A percentile compares a stretch with the other conserved stretches of the same genome.
Evolutionary conservation across 495 filamentous ascomycete genomes (phyloP).

Genomic region (Hypoxylon subgilvum): DNA sequence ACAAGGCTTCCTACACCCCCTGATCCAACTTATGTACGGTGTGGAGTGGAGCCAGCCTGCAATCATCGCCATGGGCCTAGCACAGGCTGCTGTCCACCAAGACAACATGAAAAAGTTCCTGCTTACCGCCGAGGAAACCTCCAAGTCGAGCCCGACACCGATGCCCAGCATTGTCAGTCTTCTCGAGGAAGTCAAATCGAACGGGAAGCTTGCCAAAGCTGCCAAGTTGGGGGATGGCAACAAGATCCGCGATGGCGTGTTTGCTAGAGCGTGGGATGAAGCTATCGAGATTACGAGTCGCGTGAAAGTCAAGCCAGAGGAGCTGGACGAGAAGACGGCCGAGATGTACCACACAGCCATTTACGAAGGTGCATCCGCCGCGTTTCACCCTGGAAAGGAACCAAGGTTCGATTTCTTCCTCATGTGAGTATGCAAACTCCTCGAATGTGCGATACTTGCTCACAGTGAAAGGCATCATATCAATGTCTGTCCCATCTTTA

Average conservation of each 20-base stretch:
- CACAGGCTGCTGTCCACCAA: conserved; percentile 71
- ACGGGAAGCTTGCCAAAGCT: conserved; percentile 60
- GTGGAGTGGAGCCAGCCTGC: conserved; percentile 81
- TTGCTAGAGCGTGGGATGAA: conserved; percentile 65
- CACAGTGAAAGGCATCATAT: conserved; percentile 49
- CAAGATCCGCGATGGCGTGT: conserved; percentile 70
- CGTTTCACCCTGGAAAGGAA: conserved; percentile 66
- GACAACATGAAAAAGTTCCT: conserved; percentile 59
- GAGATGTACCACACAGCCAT: conserved; percentile 77
- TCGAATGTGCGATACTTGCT: background rate
- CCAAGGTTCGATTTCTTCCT: conserved; percentile 83
- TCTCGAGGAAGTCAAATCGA: conserved; percentile 60
- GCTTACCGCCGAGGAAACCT: conserved; percentile 58
- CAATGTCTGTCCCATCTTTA: conserved; percentile 49
- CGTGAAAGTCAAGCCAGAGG: conserved; percentile 63
- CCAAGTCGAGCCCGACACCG: conserved; percentile 36
- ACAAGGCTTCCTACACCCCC: conserved; percentile 73
- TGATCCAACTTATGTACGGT: conserved; percentile 86
- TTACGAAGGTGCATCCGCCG: conserved; percentile 65
- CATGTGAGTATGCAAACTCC: conserved; percentile 54
- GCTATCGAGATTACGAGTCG: conserved; percentile 65
- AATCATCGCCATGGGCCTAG: conserved; percentile 79
- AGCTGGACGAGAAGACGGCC: conserved; percentile 69
- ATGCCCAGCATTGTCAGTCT: conserved; percentile 62
- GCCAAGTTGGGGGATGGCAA: conserved; percentile 61